Conservation (phyloP, 1,139 yeast species). For the Zygosaccharomyces sapae region DNA sequence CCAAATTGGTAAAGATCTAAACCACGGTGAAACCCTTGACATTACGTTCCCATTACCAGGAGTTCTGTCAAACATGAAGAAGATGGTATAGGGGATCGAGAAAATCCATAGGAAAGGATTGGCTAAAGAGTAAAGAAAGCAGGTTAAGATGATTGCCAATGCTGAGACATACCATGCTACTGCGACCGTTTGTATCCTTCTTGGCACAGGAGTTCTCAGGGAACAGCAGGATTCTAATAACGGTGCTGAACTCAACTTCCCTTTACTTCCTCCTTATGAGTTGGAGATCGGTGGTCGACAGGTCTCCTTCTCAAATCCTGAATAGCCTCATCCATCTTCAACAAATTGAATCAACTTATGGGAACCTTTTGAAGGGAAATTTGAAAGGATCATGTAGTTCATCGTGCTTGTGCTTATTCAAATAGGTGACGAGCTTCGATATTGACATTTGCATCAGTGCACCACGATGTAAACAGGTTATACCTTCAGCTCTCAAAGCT, state of each 20-base stretch:
- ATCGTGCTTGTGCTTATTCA: background rate
- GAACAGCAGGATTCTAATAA: conserved; percentile 25
- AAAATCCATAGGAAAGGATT: conserved; percentile 72
- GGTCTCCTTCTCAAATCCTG: conserved; percentile 8
- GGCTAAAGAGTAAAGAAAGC: conserved; percentile 56
- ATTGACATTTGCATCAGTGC: conserved; percentile 1
- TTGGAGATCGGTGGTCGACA: background rate
- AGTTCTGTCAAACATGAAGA: conserved; percentile 56
- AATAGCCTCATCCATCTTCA: conserved; percentile 3
- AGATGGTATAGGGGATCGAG: conserved; percentile 52
- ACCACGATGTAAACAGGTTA: background rate
- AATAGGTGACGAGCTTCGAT: background rate
- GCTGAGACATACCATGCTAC: conserved; percentile 75
- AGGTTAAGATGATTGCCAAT: conserved; percentile 55
- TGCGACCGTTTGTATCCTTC: conserved; percentile 66
- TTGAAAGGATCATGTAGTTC: background rate
- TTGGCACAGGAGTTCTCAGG: conserved; percentile 45
- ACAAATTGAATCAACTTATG: background rate
- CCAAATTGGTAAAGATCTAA: conserved; percentile 62
- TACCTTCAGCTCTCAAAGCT: background rate
- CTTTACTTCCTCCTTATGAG: background rate
- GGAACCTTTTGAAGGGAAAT: background rate
- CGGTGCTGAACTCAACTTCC: background rate
- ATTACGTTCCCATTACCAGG: conserved; percentile 71
- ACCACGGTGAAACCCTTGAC: conserved; percentile 52